Base-by-base conservation (phyloP, 148 eudicot genomes). In the Chenopodium berlandieri region DNA sequence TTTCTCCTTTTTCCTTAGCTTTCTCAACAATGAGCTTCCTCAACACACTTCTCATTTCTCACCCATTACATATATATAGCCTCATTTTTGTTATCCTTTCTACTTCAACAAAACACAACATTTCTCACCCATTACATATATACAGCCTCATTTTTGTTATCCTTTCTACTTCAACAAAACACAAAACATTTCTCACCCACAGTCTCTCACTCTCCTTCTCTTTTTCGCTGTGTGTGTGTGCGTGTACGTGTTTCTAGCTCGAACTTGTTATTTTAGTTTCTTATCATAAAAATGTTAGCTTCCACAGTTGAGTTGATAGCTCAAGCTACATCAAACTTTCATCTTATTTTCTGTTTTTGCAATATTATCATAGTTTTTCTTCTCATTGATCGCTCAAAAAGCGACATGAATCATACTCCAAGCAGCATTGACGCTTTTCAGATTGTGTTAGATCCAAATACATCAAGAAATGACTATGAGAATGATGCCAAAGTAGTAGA, bases 321-420 rank as follows among this genome's bases (percentile, higher is more conserved):
- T 46, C 67, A 82, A 37, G 93, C 92, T 23, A 80, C 91, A 71
- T 86, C 89, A 20, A 94, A 87, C 72, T 84, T 89, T 22, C 90
- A 83, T 19, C 30, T 85, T 5, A 31, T 88, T 10, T 94, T 94
- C 78, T 89, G 92, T 70, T 89, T 94, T 82, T 92, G 94, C 82
- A 92, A 94, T 60, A 75, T 94, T 5, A 87, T 92, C 82, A 90
- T 94, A 37, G 84, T 83, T 75, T 72, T 86, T 50, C 87, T 94
- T 48, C 86, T 94, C 25, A 73, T 85, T 73, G 84, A 90, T 47
- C 86, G 83, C 2, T 77, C 81, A 31, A 73, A 64, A 77, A 62
- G 66, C 47, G 50, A 74, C 52, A 22, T 32, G 25, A 67, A 68
- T 69, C 48, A 22, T 20, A 7, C 16, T 70, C 27, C 14, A 3